These are phyloP conservation scores for Lentinus polychrous DNA, from an alignment of 1,284 basidiomycete genomes.

Conservation along the genomic window DNA sequence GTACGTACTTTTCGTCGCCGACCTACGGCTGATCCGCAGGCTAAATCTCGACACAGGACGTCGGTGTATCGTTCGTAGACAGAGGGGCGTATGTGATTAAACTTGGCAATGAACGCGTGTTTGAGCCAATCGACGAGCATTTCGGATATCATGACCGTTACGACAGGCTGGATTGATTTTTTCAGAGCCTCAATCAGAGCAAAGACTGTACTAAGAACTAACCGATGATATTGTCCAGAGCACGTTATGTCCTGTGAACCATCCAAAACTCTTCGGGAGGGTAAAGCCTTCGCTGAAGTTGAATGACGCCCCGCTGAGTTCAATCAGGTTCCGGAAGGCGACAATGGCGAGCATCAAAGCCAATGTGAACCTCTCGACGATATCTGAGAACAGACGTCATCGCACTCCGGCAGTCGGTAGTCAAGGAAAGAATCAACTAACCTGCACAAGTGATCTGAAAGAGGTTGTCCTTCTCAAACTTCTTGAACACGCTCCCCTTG, in stretches of 20 bases:
- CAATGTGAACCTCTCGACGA: conserved; percentile 96
- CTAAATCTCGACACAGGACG: conserved; percentile 90
- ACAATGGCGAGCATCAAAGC: conserved; percentile 89
- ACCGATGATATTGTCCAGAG: conserved; percentile 90
- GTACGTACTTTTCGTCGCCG: conserved; percentile 59
- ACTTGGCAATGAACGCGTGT: conserved; percentile 99
- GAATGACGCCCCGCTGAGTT: conserved; percentile 86
- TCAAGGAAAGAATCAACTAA: conserved; percentile 22
- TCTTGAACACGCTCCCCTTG: conserved; percentile 99
- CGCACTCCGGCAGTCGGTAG: not conserved
- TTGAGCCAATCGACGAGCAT: conserved; percentile 98
- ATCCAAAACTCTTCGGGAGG: conserved; percentile 82
- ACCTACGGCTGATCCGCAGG: conserved; percentile 71
- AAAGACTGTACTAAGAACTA: conserved; percentile 22
- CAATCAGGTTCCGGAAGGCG: conserved; percentile 92
- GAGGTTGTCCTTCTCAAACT: conserved; percentile 99
- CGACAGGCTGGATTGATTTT: conserved; percentile 58
- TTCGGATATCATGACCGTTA: conserved; percentile 89
- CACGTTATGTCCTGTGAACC: conserved; percentile 72
- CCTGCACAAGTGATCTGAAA: conserved; percentile 98
- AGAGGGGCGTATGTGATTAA: conserved; percentile 90
- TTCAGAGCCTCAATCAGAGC: not conserved
- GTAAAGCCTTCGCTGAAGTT: conserved; percentile 64
- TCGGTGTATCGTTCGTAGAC: conserved; percentile 97
- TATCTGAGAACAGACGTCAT: conserved; percentile 49